phyloP scores from a whole-genome alignment of 768 basidiomycete species.

The Serendipita vermifera region DNA sequence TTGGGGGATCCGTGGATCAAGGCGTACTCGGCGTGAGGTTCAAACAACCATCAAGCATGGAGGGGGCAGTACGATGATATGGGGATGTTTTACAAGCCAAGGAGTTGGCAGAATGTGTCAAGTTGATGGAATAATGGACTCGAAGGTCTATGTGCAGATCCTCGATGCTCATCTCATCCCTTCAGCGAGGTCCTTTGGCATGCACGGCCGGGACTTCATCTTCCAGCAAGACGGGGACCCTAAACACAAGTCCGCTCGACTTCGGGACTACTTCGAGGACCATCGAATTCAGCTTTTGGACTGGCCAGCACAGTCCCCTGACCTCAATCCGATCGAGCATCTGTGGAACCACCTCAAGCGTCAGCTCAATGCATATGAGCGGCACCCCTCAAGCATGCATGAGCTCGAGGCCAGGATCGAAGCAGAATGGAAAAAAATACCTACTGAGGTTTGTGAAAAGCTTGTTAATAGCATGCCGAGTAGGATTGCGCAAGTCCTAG shows the following conservation, averaged over 20 bases:
- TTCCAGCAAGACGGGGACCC: conserved; percentile 7
- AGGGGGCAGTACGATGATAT: conserved; percentile 26
- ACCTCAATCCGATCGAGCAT: conserved; percentile 8
- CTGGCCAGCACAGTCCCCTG: conserved; percentile 6
- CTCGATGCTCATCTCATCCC: conserved; percentile 14
- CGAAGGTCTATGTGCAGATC: conserved; percentile 21
- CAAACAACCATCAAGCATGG: conserved; percentile 27
- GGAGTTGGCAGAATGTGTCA: conserved; percentile 22
- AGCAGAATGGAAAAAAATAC: not conserved
- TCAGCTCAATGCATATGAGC: conserved; percentile 1
- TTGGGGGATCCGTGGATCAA: conserved; percentile 22
- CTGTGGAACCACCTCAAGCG: not conserved
- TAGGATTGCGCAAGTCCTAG: not conserved
- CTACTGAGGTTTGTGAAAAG: not conserved
- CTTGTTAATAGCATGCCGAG: not conserved
- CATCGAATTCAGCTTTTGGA: not conserved
- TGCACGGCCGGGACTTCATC: not conserved
- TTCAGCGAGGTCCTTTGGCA: not conserved
- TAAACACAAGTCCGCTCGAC: not conserved
- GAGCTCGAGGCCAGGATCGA: not conserved
- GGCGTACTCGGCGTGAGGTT: conserved; percentile 17
- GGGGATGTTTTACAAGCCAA: conserved; percentile 24
- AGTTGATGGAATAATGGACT: conserved; percentile 25
- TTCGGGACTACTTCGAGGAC: not conserved
- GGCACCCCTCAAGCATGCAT: not conserved